Conservation (phyloP, 176 grass and related monocot genomes). For the Aegilops speltoides region DNA sequence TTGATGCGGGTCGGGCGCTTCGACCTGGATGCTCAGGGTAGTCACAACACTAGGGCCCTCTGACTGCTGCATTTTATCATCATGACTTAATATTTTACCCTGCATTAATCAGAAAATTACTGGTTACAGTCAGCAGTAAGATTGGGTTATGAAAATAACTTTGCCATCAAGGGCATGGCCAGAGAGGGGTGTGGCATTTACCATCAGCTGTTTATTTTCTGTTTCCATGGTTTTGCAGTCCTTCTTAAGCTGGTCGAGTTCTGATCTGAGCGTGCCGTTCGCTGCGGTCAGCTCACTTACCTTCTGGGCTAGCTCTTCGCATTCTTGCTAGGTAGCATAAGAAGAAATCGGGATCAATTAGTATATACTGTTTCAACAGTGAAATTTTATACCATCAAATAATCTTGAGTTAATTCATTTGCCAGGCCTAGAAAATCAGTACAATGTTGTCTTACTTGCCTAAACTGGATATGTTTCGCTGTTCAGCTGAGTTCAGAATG, state of each 20-base stretch:
- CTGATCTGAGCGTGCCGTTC: slow-evolving; percentile 40
- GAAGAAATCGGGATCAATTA: slow-evolving; percentile 10
- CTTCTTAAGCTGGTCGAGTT: slow-evolving; percentile 60
- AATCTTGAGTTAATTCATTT: neutral
- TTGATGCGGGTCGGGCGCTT: slow-evolving; percentile 19
- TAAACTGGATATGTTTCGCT: neutral
- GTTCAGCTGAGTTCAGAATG: neutral
- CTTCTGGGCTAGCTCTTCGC: slow-evolving; percentile 60
- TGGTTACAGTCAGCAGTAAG: neutral
- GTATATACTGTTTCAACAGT: neutral
- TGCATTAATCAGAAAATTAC: neutral
- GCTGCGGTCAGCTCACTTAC: slow-evolving; percentile 42
- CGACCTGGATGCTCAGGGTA: slow-evolving; percentile 34
- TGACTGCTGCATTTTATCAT: slow-evolving; percentile 28
- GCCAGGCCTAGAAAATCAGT: neutral
- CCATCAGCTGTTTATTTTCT: slow-evolving; percentile 57
- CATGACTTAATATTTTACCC: slow-evolving; percentile 36
- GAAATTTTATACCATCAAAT: neutral
- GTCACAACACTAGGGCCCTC: slow-evolving; percentile 27
- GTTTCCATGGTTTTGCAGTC: slow-evolving; percentile 50
- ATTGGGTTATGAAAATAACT: neutral
- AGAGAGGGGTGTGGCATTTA: slow-evolving; percentile 12
- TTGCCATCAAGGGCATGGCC: neutral
- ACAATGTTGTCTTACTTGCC: neutral
- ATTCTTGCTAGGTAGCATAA: slow-evolving; percentile 67